Evolutionary conservation across 306 rosid species (phyloP).

Genomic region (Trifolium dubium): DNA sequence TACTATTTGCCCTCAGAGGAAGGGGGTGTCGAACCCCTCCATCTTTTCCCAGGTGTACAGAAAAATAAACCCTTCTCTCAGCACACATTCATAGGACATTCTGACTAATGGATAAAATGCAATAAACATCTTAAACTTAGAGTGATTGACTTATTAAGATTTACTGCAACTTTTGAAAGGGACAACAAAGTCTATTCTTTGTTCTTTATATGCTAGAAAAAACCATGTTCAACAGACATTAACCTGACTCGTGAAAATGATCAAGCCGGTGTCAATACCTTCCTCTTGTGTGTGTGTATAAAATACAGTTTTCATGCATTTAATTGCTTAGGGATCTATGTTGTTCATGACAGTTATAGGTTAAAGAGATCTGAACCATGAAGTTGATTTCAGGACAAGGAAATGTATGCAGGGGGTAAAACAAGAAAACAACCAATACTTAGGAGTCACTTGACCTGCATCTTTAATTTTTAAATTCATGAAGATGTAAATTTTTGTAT

Average conservation of each 20-base stretch:
- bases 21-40: background rate
- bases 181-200: background rate
- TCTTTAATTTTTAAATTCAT: conserved; percentile 26
- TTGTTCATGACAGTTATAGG: background rate
- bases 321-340: background rate
- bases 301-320: background rate
- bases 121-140: background rate
- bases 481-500: background rate
- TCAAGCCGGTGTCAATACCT: background rate
- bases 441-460: background rate
- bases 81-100: background rate
- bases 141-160: background rate
- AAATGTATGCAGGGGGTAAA: conserved; percentile 2
- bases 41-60: background rate
- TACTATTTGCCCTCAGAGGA: no score
- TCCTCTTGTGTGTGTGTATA: background rate
- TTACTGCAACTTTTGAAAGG: background rate
- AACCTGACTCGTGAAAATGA: background rate
- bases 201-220: background rate
- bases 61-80: background rate
- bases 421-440: conserved; percentile 1
- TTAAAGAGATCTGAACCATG: background rate
- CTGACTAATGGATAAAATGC: background rate
- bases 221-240: background rate
- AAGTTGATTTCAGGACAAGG: conserved; percentile 6